Evolutionary conservation across 140 eudicot genomes (phyloP), one percentile per base, ranked within the genome.

Genomic region (Ambrosia hybrid): DNA sequence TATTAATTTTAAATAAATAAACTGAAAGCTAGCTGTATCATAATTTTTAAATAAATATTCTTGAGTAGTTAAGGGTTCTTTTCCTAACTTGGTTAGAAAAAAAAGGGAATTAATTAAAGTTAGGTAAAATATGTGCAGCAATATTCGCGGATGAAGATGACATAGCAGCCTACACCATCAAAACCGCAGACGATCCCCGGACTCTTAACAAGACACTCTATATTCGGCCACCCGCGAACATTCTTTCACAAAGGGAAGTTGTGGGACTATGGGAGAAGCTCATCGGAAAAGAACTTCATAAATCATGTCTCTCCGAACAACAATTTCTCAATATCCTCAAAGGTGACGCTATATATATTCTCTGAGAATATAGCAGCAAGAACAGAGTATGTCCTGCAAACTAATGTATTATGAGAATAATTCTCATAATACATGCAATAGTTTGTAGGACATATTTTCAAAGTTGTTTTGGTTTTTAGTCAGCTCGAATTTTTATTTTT

Each of bases 61-160:
- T 30, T 30, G 34, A 30, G 34, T 30, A 30, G 34, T 30, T 30
- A 30, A 30, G 34, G 34, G 34, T 1, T 30, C 34, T 30, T 30
- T 30, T 30, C 2, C 34, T 30, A 30, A 30, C 2, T 30, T 30
- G 34, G 34, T 30, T 30, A 30, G 26, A 21, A 21, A 21, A 21
- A 21, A 21, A 21, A 21, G 26, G 26, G 26, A 21, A 21, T 30
- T 30, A 30, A 30, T 30, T 30, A 30, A 30, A 30, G 34, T 30
- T 30, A 30, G 34, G 34, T 30, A 30, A 30, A 30, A 30, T 30
- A 30, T 30, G 34, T 30, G 67, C 72, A 91, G 97, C 75, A 34
- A 80, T 91, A 17, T 86, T 71, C 52, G 74, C 89, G 62, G 92
- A 89, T 21, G 98, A 92, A 81, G 96, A 89, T 63, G 96, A 92